Conservation (phyloP, 371 early-diverging fungal species). For the Dichotomocladium elegans region DNA sequence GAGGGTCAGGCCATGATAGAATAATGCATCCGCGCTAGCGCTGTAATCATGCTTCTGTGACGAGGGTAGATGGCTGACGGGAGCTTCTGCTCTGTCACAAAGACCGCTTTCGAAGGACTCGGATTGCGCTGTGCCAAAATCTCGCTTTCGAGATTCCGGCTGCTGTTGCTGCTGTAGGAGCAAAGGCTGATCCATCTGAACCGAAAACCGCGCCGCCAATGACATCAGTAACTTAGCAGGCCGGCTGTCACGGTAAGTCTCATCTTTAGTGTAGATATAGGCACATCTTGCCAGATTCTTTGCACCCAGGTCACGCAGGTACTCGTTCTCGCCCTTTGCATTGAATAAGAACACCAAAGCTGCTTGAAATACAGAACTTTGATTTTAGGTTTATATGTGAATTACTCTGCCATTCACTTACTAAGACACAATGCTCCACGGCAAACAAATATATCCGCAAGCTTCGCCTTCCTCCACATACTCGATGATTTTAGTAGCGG, state of each 20-base stretch:
- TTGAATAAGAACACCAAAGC: constrained; percentile 39
- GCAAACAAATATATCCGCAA: constrained; percentile 14
- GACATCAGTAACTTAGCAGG: constrained; percentile 8
- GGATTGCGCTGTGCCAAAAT: too few species aligned
- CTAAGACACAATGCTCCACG: constrained; percentile 36
- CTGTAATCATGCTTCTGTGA: background rate
- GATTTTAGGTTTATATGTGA: background rate
- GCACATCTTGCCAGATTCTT: constrained; percentile 21
- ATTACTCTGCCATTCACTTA: constrained; percentile 13
- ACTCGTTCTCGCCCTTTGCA: constrained; percentile 27
- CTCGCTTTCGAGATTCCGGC: too few species aligned
- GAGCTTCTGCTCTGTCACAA: background rate
- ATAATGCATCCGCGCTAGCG: background rate
- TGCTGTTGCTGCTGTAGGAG: constrained; percentile 1
- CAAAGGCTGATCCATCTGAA: constrained; percentile 1
- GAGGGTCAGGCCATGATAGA: too few species aligned
- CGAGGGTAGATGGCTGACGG: background rate
- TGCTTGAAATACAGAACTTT: constrained; percentile 34
- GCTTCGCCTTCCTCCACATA: constrained; percentile 13
- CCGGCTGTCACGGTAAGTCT: constrained; percentile 7
- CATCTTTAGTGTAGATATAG: constrained; percentile 9
- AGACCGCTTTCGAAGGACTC: background rate
- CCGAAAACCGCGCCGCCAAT: constrained; percentile 6
- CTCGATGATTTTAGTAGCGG: constrained; percentile 21
- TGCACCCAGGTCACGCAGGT: constrained; percentile 16